These are phyloP conservation scores for Verruconis gallopava DNA, from an alignment of 2,329 filamentous ascomycete genomes.

Conservation along the genomic window DNA sequence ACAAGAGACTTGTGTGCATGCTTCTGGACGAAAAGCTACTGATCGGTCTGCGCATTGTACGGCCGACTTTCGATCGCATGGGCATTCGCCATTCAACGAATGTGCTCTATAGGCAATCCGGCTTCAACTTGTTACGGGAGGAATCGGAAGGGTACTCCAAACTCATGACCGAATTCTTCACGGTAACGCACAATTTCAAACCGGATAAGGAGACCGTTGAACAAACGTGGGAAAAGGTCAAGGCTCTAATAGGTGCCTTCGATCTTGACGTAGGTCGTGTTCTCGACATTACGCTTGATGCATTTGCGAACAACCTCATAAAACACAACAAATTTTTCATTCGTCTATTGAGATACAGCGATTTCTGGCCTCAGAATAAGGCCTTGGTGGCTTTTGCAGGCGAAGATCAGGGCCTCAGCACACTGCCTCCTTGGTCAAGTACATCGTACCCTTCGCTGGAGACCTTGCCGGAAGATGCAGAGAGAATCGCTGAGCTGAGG, in stretches of 20 bases:
- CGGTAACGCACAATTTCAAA: conserved; percentile 61
- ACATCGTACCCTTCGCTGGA: conserved; percentile 35
- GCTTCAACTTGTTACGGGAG: conserved; percentile 90
- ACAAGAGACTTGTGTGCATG: conserved; percentile 59
- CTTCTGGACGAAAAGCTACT: conserved; percentile 71
- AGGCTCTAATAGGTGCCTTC: conserved; percentile 90
- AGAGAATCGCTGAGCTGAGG: conserved; percentile 49
- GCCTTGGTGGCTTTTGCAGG: conserved; percentile 36
- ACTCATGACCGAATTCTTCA: conserved; percentile 88
- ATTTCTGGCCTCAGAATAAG: conserved; percentile 81
- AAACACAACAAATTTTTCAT: conserved; percentile 92
- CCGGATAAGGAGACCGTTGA: conserved; percentile 65
- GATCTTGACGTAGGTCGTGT: conserved; percentile 92
- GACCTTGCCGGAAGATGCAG: conserved; percentile 19
- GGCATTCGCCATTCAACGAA: conserved; percentile 87
- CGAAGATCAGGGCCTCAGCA: conserved; percentile 38
- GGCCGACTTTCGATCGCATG: conserved; percentile 71
- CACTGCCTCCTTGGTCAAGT: conserved; percentile 75
- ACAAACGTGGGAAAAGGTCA: conserved; percentile 81
- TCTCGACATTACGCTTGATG: conserved; percentile 85
- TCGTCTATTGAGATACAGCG: conserved; percentile 79
- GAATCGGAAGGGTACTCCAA: conserved; percentile 97
- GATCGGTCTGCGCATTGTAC: conserved; percentile 63
- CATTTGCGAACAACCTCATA: conserved; percentile 85
- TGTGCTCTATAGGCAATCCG: conserved; percentile 84